A percentile compares a stretch with the other conserved stretches of the same genome.
Evolutionary conservation across 345 rosid genomes (phyloP).

Genomic region (Euphorbia lathyris): DNA sequence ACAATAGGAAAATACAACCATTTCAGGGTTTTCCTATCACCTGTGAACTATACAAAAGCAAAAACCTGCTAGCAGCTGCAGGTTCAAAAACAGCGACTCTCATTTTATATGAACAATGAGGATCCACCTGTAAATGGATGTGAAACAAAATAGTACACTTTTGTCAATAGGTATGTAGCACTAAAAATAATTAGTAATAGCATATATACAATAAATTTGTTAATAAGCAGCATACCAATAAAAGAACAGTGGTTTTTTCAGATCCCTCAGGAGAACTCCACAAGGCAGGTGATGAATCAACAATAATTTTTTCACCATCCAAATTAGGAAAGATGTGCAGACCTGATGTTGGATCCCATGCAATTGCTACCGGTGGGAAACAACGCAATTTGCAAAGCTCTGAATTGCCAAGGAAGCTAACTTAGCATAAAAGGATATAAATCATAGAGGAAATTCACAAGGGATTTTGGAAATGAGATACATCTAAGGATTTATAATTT

Average conservation of each 20-base stretch:
- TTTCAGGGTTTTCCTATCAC: constrained; percentile 29
- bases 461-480: not conserved
- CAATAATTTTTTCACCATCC: constrained; percentile 54
- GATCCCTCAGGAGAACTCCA: constrained; percentile 62
- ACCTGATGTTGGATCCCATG: constrained; percentile 90
- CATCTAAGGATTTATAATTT: not conserved
- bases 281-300: constrained; percentile 85
- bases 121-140: constrained; percentile 73
- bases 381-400: constrained; percentile 97
- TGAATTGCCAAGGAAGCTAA: constrained; percentile 34
- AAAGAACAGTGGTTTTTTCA: constrained; percentile 67
- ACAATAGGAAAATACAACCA: constrained; percentile 6
- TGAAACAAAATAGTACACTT: constrained; percentile 11
- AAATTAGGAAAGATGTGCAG: constrained; percentile 74
- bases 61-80: constrained; percentile 71
- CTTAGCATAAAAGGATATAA: constrained; percentile 18
- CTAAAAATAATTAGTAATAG: not conserved
- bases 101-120: constrained; percentile 86
- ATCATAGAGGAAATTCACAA: constrained; percentile 5
- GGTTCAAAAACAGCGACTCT: constrained; percentile 60
- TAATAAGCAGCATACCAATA: constrained; percentile 51
- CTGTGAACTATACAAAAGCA: constrained; percentile 73
- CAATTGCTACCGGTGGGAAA: constrained; percentile 97
- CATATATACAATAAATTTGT: constrained; percentile 5
- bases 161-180: constrained; percentile 1